Evolutionary conservation across 2,329 filamentous ascomycete species (phyloP), one percentile per base, ranked within the genome.

Genomic region (Cephalotrichum gorgonifer): DNA sequence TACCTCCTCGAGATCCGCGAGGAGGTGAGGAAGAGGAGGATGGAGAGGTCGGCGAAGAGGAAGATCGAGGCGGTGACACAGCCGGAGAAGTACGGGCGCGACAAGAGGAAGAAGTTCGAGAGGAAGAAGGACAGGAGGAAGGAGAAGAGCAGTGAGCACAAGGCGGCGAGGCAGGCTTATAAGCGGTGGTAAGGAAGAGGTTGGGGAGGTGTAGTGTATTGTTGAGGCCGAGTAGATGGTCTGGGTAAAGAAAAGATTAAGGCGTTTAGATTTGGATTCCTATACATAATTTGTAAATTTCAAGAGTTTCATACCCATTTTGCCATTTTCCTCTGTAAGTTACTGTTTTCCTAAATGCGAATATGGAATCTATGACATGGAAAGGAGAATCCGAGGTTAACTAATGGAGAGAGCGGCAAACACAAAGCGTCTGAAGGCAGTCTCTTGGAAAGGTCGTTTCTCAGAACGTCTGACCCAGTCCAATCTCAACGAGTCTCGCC

Each of bases 41-140:
- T 88, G 61, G 79, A 82, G 58, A 73, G 94, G 54, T 80, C 85
- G 48, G 79, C 76, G 54, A 98, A 98, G 78, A 79, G 93, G 59
- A 87, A 88, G 67, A 87, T 97, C 54, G 90, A 94, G 62, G 87
- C 87, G 11, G 82, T 98, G 23, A 78, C 78, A 45, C 79, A 85
- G 60, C 93, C 93, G 2, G 91, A 93, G 68, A 84, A 75, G 61
- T 81, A 82, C 57, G 87, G 83, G 26, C 73, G 76, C 60, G 82
- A 85, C 57, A 96, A 96, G 80, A 81, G 78, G 62, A 86, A 84
- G 71, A 89, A 85, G 72, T 76, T 86, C 53, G 88, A 93, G 62
- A 81, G 83, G 71, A 93, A 93, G 73, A 89, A 83, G 69, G 84
- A 85, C 57, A 81, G 83, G 65, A 81, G 83, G 63, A 95, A 88